Evolutionary conservation across 139 green algal genomes (phyloP), one percentile per base, ranked within the genome.

Genomic region (Nannochloris sp.): DNA sequence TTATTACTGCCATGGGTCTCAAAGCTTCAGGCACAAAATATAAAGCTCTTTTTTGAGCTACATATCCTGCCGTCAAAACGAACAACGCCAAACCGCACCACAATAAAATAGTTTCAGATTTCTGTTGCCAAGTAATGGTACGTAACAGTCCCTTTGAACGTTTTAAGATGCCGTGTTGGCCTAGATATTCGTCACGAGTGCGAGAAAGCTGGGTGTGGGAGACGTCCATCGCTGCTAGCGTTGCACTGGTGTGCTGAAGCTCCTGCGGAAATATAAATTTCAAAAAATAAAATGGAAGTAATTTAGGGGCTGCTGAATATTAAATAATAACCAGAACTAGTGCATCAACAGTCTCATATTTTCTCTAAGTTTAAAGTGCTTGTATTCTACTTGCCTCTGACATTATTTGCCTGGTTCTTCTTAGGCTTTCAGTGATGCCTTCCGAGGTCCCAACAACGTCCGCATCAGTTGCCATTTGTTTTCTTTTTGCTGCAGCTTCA

Each of bases 1-100:
- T 45, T 19, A 72, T 45, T 35, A 77, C 25, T 19, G 47, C 15
- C 27, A 60, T 44, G 35, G 71, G 71, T 39, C 61, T 60, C 33
- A 82, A 61, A 13, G 44, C 10, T 2, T 64, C 35, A n/a, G 79
- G 79, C 1, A 81, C 63, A 59, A 85, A 85, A 71, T 84, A 80
- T 15, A 46, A 66, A 4, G 69, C 70, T 23, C 87, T 81, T 74
- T 89, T 90, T 56, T 85, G 76, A 24, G 37, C 31, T 23, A 77
- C 58, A 64, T 89, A 93, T 15, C 60, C 44, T 23, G 73, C 77
- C 3, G 80, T 74, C 0, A 61, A 2, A 30, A 85, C 45, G 70
- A 93, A 90, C 15, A 92, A 35, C 14, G 73, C 25, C 15, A 90
- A 61, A 35, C 85, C 82, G 13, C 66, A 54, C 70, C 75, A 93